Evolutionary conservation across 2,329 filamentous ascomycete genomes (phyloP).

Genomic region (Ramularia endophylla): DNA sequence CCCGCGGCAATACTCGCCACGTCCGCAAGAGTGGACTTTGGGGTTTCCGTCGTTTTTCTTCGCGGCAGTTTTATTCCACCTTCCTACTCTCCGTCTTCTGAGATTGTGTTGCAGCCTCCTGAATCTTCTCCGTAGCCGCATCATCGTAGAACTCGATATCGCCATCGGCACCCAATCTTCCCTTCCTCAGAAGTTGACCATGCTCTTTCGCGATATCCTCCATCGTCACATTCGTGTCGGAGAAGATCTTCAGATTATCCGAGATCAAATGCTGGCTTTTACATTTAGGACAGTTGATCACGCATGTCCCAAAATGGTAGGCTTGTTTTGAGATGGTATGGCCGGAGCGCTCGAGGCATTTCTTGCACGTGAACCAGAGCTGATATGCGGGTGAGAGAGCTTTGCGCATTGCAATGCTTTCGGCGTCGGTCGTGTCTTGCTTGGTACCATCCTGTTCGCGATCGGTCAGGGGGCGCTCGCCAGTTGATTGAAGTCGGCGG

Average conservation of each 20-base stretch:
- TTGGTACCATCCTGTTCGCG: slow-evolving; percentile 7
- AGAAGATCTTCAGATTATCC: slow-evolving; percentile 82
- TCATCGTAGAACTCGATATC: slow-evolving; percentile 92
- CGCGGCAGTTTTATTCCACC: neutral
- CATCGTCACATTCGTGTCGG: slow-evolving; percentile 62
- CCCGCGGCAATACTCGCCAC: too few species aligned
- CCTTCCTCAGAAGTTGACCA: slow-evolving; percentile 67
- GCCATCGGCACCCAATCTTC: slow-evolving; percentile 67
- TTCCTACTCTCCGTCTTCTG: neutral
- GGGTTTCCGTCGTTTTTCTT: neutral
- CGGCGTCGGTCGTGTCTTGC: slow-evolving; percentile 21
- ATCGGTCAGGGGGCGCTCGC: slow-evolving; percentile 26
- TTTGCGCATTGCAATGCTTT: slow-evolving; percentile 36
- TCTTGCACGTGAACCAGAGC: slow-evolving; percentile 84
- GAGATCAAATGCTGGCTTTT: slow-evolving; percentile 84
- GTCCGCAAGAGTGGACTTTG: too few species aligned
- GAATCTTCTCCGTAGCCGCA: slow-evolving; percentile 26
- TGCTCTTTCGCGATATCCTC: slow-evolving; percentile 73
- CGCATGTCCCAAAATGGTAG: slow-evolving; percentile 82
- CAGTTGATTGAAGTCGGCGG: slow-evolving; percentile 10
- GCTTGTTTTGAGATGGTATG: slow-evolving; percentile 90
- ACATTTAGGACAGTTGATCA: slow-evolving; percentile 84
- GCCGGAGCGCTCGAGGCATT: slow-evolving; percentile 68
- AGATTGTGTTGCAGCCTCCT: slow-evolving; percentile 1
- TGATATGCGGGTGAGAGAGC: slow-evolving; percentile 64